Evolutionary conservation across 345 rosid species (phyloP).

Genomic region (Psidium guajava): DNA sequence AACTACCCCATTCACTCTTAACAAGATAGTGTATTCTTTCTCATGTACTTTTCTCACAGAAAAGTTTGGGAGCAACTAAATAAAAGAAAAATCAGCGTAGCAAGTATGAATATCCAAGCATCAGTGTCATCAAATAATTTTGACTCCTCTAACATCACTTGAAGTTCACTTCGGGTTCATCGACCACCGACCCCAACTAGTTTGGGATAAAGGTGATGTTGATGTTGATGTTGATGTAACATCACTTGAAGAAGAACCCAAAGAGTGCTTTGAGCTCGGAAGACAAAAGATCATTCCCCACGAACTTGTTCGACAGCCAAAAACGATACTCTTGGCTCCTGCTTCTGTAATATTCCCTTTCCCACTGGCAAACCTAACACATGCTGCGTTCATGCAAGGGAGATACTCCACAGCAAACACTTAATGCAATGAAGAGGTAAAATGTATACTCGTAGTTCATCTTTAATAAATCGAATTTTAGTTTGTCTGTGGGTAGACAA

Average conservation of each 20-base stretch:
- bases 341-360: not conserved
- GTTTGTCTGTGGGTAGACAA: not conserved
- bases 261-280: not conserved
- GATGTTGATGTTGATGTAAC: too few relatives aligned
- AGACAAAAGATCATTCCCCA: not conserved
- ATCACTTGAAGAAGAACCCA: not conserved
- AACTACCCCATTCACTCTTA: not conserved
- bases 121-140: not conserved
- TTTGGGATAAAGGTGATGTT: too few relatives aligned
- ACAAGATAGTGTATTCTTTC: not conserved
- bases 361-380: not conserved
- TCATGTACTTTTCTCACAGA: not conserved
- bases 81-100: not conserved
- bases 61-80: not conserved
- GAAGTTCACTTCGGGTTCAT: too few relatives aligned
- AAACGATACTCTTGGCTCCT: not conserved
- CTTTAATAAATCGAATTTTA: not conserved
- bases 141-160: not conserved
- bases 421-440: not conserved
- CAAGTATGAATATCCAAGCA: not conserved
- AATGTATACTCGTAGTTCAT: not conserved
- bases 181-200: too few relatives aligned
- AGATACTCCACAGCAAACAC: not conserved
- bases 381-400: not conserved
- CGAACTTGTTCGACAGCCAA: not conserved